A percentile compares a stretch with the other conserved stretches of the same genome.
Conservation (phyloP, 2,329 filamentous ascomycete species). For the Monilinia fructigena region DNA sequence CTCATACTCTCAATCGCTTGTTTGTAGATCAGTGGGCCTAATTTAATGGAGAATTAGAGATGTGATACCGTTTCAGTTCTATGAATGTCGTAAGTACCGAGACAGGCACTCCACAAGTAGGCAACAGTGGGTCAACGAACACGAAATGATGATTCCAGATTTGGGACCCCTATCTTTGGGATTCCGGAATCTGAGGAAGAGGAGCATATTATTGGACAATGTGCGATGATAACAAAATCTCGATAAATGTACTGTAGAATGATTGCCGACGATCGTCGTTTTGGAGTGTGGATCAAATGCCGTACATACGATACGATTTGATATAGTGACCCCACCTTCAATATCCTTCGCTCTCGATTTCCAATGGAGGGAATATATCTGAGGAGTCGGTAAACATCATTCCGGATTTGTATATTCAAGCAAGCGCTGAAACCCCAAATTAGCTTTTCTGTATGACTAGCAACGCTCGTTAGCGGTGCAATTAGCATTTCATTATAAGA, state of each 20-base stretch:
- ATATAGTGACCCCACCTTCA: background rate
- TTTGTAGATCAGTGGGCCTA: slow-evolving; percentile 6
- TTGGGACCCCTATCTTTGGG: background rate
- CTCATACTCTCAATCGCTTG: background rate
- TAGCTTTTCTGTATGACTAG: no score
- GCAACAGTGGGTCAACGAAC: slow-evolving; percentile 8
- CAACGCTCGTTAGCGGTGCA: background rate
- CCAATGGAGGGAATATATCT: background rate
- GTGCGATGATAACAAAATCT: background rate
- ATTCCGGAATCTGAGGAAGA: background rate
- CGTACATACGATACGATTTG: background rate
- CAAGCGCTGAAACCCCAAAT: background rate
- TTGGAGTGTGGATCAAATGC: background rate
- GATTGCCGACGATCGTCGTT: background rate
- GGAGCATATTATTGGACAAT: background rate
- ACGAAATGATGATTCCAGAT: background rate
- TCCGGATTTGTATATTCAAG: background rate
- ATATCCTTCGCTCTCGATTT: background rate
- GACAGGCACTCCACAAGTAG: background rate
- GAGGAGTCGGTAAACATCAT: background rate
- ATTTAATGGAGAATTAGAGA: background rate
- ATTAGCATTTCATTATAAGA: background rate
- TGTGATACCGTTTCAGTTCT: background rate
- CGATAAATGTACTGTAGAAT: background rate
- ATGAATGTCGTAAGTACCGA: slow-evolving; percentile 3